Evolutionary conservation across 306 rosid species (phyloP), one percentile per base, ranked within the genome.

Genomic region (Prosopis cineraria): DNA sequence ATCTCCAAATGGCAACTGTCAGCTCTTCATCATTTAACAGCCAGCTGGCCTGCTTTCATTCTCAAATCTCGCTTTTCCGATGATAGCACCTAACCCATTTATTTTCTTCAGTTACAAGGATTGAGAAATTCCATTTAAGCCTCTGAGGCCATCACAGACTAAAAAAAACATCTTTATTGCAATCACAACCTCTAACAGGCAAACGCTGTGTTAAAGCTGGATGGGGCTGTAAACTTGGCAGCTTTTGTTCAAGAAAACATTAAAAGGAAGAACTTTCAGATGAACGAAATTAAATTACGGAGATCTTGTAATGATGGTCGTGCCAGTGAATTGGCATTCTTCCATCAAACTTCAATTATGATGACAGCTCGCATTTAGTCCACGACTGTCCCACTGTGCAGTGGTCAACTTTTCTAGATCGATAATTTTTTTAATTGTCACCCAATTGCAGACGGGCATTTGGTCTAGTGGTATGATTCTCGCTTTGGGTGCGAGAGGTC

Each of bases 401-500:
- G 44, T n/a, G n/a, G n/a, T n/a, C n/a, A n/a, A n/a, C n/a, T n/a
- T n/a, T n/a, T n/a, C n/a, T n/a, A n/a, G n/a, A n/a, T n/a, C n/a
- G n/a, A n/a, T n/a, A n/a, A n/a, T n/a, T n/a, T n/a, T n/a, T n/a
- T n/a, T n/a, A n/a, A n/a, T n/a, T n/a, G n/a, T n/a, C n/a, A n/a
- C n/a, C n/a, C n/a, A n/a, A n/a, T n/a, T n/a, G n/a, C n/a, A n/a
- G n/a, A n/a, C 0, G 84, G 87, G 84, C 87, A 76, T 84, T 84
- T 84, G 87, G 84, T 84, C 87, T 84, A 80, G 82, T 80, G 84
- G 84, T 81, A 81, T 81, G 84, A 81, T 81, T 81, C 84, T 81
- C 80, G 84, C 84, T 81, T 81, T 81, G 87, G 87, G 87, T 84
- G 87, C 82, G 87, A 84, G 84, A 80, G 84, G 82, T 84, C 87